Base-by-base conservation (phyloP, 768 basidiomycete species). In the Lactarius indigo region DNA sequence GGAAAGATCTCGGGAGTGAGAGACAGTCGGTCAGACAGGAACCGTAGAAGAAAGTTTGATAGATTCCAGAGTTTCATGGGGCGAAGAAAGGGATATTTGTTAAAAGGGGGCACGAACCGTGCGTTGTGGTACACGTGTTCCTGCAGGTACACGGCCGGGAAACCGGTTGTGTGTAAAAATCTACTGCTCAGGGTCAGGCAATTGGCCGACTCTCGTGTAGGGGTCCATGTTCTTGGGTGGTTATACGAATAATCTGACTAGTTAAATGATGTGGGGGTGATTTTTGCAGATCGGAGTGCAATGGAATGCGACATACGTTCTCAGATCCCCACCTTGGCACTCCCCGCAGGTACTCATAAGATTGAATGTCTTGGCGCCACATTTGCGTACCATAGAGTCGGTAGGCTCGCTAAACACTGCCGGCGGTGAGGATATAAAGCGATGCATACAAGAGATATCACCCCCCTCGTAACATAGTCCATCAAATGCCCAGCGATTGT, bases 101-200 rank as follows among this genome's bases (percentile, higher is more conserved):
- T 28, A 55, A 12, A 55, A 17, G 2, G 15, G 26, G 23, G 52
- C 28, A 62, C 57, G 35, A 33, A 63, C 61, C 26, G 61, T 63
- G 23, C 61, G 63, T 4, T 28, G n/a, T 7, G 61, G 61, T 18
- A 63, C 61, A 17, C 57, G n/a, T 23, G 61, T 67, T 52, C 66
- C 66, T 5, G 50, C 13, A 23, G 66, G 66, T 15, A 67, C 37
- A 18, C 61, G 39, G 6, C 54, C 44, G 18, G 61, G 66, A 31
- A 67, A 63, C 3, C 57, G n/a, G n/a, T n/a, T 67, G 33, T 1
- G 1, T 18, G 30, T 10, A 6, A 3, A 28, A 15, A 56, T 30
- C 17, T 28, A 28, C 15, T 18, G 54, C 28, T 56, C 54, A 31
- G 54, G 54, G 15, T 1, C 37, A 15, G 37, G 15, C 13, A n/a